phyloP scores from a whole-genome alignment of 345 rosid genomes.

The Citrus sp. region DNA sequence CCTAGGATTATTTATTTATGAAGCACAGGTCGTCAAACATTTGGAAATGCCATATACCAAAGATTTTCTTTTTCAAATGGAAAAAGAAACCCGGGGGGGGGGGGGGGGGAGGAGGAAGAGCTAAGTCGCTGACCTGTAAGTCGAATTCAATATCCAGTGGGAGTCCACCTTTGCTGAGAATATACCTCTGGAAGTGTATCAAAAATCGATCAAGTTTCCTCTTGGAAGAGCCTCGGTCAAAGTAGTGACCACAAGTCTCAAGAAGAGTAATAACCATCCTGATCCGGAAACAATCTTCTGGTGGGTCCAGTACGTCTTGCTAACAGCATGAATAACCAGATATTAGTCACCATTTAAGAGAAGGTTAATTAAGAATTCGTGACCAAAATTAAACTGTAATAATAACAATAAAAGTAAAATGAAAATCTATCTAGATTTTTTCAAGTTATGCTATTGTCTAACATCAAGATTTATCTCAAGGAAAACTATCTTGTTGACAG shows the following conservation, averaged over 20 bases:
- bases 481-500: background rate
- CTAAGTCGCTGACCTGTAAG: slow-evolving; percentile 64
- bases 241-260: slow-evolving; percentile 97
- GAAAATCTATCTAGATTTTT: background rate
- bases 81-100: background rate
- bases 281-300: slow-evolving; percentile 94
- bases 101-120: background rate
- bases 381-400: background rate
- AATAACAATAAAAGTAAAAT: background rate
- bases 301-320: slow-evolving; percentile 92
- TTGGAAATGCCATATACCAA: background rate
- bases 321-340: slow-evolving; percentile 29
- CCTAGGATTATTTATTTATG: background rate
- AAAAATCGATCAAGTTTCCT: slow-evolving; percentile 93
- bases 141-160: slow-evolving; percentile 97
- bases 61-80: background rate
- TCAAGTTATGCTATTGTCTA: background rate
- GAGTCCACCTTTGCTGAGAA: slow-evolving; percentile 76
- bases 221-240: slow-evolving; percentile 95
- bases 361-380: slow-evolving; percentile 2
- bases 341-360: slow-evolving; percentile 9
- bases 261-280: slow-evolving; percentile 92
- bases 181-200: slow-evolving; percentile 90
- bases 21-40: background rate
- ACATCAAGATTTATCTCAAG: background rate